Evolutionary conservation across 805 yeast species (phyloP).

Genomic region (Teunomyces cretensis): DNA sequence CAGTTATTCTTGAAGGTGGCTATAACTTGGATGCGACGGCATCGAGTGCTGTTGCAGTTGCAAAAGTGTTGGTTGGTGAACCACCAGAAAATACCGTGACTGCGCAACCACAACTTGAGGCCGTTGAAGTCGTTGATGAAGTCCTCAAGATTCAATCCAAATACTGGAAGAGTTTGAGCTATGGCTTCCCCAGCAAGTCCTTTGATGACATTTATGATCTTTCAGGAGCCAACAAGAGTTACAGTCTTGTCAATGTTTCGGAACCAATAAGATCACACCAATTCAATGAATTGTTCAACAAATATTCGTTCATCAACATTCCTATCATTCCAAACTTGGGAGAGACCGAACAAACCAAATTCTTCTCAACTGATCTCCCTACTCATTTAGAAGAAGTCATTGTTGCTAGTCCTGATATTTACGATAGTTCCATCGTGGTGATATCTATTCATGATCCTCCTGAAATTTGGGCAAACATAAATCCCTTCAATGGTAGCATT

Average conservation of each 20-base stretch:
- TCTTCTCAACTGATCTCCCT: conserved; percentile 43
- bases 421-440: conserved; percentile 61
- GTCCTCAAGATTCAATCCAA: conserved; percentile 78
- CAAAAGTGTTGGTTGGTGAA: conserved; percentile 89
- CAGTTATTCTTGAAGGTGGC: conserved; percentile 95
- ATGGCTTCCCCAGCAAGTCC: conserved; percentile 51
- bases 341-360: conserved; percentile 13
- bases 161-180: conserved; percentile 83
- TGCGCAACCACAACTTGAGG: conserved; percentile 67
- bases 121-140: conserved; percentile 76
- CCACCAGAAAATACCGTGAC: conserved; percentile 81
- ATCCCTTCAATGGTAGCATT: conserved; percentile 75
- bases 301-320: conserved; percentile 59
- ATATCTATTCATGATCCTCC: conserved; percentile 88
- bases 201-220: conserved; percentile 42
- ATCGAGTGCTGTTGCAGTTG: conserved; percentile 85
- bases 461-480: conserved; percentile 84
- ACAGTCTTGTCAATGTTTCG: conserved; percentile 51
- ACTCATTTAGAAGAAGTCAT: conserved; percentile 60
- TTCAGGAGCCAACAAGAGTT: conserved; percentile 20
- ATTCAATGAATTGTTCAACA: conserved; percentile 52
- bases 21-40: conserved; percentile 91
- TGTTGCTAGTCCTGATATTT: conserved; percentile 69
- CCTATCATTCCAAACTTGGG: conserved; percentile 50
- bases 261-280: conserved; percentile 79